Evolutionary conservation across 2,329 filamentous ascomycete species (phyloP).

Genomic region (Whalleya microplaca): DNA sequence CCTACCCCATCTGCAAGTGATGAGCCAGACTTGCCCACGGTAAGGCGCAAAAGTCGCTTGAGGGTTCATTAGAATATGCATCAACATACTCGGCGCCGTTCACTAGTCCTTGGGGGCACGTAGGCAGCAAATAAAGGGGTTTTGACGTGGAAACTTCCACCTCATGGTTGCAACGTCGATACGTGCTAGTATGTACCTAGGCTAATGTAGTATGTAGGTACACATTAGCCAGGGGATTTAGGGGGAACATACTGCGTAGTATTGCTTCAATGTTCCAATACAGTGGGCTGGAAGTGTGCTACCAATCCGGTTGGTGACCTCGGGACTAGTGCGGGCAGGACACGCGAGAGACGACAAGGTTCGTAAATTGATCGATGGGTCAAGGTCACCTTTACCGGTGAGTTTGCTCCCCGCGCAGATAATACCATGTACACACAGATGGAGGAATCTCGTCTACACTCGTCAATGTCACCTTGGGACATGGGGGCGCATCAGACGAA

Average conservation of each 20-base stretch:
- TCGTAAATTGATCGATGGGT: conserved; percentile 6
- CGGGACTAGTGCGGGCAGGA: conserved; percentile 17
- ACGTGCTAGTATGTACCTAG: neutral
- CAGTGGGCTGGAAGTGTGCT: conserved; percentile 8
- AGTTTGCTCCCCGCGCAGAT: neutral
- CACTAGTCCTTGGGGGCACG: neutral
- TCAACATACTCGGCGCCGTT: neutral
- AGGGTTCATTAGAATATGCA: neutral
- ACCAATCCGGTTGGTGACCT: conserved; percentile 23
- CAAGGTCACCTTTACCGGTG: neutral
- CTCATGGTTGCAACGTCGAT: neutral
- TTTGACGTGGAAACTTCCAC: neutral
- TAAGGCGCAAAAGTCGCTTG: neutral
- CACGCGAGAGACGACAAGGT: conserved; percentile 24
- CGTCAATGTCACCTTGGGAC: too few species aligned
- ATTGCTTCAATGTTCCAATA: too few species aligned
- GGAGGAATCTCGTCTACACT: too few species aligned
- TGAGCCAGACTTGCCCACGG: neutral
- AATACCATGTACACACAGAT: neutral
- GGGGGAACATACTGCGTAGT: too few species aligned
- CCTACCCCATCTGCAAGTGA: neutral
- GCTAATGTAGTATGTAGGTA: too few species aligned
- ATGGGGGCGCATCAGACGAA: too few species aligned
- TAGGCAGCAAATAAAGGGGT: neutral
- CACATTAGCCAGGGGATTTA: too few species aligned